Percentiles rank a stretch among this genome's conserved stretches.
phyloP scores from a whole-genome alignment of 805 yeast genomes.

The Ogataea haglerorum region DNA sequence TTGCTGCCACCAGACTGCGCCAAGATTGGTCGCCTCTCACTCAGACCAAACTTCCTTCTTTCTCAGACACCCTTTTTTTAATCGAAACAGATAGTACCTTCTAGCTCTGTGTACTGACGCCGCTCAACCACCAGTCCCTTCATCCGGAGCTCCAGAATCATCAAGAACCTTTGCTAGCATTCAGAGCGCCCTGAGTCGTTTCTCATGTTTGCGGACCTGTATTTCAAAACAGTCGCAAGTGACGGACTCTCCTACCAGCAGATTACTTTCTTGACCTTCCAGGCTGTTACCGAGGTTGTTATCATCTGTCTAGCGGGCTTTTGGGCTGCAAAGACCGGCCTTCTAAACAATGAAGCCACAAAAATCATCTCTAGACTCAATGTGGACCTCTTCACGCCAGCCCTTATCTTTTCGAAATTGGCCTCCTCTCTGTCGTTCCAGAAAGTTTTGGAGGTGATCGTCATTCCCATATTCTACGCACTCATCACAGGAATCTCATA shows the following conservation, averaged over 20 bases:
- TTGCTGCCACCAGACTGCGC: neutral
- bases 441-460: constrained; percentile 73
- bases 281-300: constrained; percentile 89
- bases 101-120: neutral
- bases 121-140: neutral
- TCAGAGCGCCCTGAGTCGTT: constrained; percentile 5
- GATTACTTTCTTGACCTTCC: constrained; percentile 70
- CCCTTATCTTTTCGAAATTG: constrained; percentile 82
- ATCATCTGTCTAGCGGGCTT: constrained; percentile 84
- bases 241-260: constrained; percentile 27
- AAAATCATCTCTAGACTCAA: constrained; percentile 72
- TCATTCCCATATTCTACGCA: constrained; percentile 84
- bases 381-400: constrained; percentile 92
- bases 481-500: constrained; percentile 76
- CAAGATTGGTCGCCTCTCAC: neutral
- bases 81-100: neutral
- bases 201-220: constrained; percentile 9
- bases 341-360: constrained; percentile 70
- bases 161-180: constrained; percentile 1
- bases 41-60: neutral
- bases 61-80: neutral
- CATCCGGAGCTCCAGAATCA: too few relatives aligned
- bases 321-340: constrained; percentile 71
- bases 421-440: constrained; percentile 65
- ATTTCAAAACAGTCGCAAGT: constrained; percentile 2